Evolutionary conservation across 2,329 filamentous ascomycete genomes (phyloP).

Genomic region (Fusarium virguliforme): DNA sequence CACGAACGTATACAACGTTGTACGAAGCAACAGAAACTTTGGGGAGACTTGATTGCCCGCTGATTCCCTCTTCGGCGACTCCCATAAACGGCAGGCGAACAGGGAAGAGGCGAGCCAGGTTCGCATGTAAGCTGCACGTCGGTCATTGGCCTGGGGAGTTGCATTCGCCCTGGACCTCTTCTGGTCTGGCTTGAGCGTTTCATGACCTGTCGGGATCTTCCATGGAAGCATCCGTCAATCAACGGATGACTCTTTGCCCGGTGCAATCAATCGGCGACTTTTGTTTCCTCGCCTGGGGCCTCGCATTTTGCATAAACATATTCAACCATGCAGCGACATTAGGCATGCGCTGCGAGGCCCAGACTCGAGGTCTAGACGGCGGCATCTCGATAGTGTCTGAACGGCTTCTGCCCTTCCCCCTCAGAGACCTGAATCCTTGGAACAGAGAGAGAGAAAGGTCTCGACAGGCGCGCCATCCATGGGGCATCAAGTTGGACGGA

Average conservation of each 20-base stretch:
- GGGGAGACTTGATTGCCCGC: conserved; percentile 13
- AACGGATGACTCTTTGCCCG: conserved; percentile 8
- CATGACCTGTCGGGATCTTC: conserved; percentile 25
- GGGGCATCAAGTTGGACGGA: conserved; percentile 32
- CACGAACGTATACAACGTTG: not conserved
- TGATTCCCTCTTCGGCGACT: conserved; percentile 37
- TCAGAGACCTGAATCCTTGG: conserved; percentile 34
- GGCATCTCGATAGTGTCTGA: conserved; percentile 38
- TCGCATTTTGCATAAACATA: conserved; percentile 15
- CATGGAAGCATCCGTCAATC: conserved; percentile 10
- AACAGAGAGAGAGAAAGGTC: conserved; percentile 27
- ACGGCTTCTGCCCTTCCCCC: conserved; percentile 15
- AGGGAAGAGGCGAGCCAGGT: conserved; percentile 12
- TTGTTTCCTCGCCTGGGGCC: not conserved
- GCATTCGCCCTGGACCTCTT: conserved; percentile 32
- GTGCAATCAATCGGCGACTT: conserved; percentile 4
- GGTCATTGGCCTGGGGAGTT: conserved; percentile 26
- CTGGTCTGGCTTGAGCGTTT: conserved; percentile 33
- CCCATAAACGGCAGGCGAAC: conserved; percentile 37
- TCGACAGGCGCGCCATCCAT: conserved; percentile 23
- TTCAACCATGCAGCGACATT: not conserved
- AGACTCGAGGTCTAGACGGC: conserved; percentile 25
- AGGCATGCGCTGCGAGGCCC: not conserved
- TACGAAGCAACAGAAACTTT: conserved; percentile 1
- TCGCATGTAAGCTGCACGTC: not conserved